phyloP scores from a whole-genome alignment of 2,329 filamentous ascomycete genomes.

The Talaromyces rugulosus region DNA sequence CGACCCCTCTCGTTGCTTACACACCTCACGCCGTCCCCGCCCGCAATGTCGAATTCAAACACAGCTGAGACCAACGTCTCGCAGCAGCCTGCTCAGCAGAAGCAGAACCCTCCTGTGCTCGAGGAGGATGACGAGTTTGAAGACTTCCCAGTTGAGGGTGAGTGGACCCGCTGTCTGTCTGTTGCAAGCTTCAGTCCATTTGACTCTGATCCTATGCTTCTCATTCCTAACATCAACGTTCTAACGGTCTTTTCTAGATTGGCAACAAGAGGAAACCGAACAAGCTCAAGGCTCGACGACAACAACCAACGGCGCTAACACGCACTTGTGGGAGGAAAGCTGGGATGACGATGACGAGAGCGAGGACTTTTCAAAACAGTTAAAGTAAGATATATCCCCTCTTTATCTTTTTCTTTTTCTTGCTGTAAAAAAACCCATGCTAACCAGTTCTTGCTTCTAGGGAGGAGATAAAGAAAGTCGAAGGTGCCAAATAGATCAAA shows the following conservation, averaged over 20 bases:
- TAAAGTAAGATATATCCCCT: slow-evolving; percentile 64
- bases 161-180: slow-evolving; percentile 7
- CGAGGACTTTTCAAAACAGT: slow-evolving; percentile 91
- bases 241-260: slow-evolving; percentile 83
- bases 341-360: slow-evolving; percentile 98
- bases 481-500: slow-evolving; percentile 64
- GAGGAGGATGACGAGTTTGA: slow-evolving; percentile 99
- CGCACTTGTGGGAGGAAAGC: slow-evolving; percentile 97
- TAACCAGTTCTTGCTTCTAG: slow-evolving; percentile 15
- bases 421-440: slow-evolving; percentile 1
- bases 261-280: slow-evolving; percentile 87
- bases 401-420: neutral
- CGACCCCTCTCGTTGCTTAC: neutral
- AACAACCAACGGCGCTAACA: slow-evolving; percentile 51
- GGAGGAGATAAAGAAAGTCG: slow-evolving; percentile 89
- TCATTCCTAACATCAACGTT: slow-evolving; percentile 47
- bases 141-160: slow-evolving; percentile 96
- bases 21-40: slow-evolving; percentile 1
- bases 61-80: slow-evolving; percentile 34
- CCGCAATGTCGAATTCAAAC: slow-evolving; percentile 44
- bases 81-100: slow-evolving; percentile 46
- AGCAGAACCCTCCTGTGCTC: slow-evolving; percentile 65
- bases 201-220: neutral
- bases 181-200: neutral
- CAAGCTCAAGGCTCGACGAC: slow-evolving; percentile 45